Percentiles rank a stretch among this genome's conserved stretches.
These are phyloP conservation scores for Paxillus involutus DNA, from an alignment of 768 basidiomycete species.

Conservation along the genomic window DNA sequence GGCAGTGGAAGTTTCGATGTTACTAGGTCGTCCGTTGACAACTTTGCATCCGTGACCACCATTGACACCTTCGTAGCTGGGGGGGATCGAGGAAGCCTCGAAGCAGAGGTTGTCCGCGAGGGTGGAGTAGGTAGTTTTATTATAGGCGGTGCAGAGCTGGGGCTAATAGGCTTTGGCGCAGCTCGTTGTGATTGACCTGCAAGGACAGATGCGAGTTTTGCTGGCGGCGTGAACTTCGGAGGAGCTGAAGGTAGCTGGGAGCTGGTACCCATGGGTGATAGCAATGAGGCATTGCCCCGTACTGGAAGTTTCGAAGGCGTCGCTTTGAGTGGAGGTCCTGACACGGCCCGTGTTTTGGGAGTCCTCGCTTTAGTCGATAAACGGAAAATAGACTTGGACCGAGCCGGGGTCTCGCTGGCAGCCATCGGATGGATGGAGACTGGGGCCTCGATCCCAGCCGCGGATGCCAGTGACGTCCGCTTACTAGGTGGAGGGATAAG, in stretches of 20 bases:
- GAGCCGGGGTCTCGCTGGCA: background rate
- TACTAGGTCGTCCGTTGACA: background rate
- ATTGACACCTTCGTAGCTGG: background rate
- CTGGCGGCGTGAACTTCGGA: slow-evolving; percentile 27
- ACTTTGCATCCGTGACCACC: slow-evolving; percentile 5
- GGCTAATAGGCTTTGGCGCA: background rate
- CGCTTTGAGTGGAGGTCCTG: background rate
- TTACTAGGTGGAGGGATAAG: slow-evolving; percentile 24
- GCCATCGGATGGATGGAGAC: slow-evolving; percentile 1
- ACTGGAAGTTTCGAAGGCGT: slow-evolving; percentile 17
- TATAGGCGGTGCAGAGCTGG: slow-evolving; percentile 1
- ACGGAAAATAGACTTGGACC: slow-evolving; percentile 32
- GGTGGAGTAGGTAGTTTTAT: slow-evolving; percentile 25
- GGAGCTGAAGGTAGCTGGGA: slow-evolving; percentile 24
- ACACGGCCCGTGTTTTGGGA: slow-evolving; percentile 12
- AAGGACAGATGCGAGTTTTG: slow-evolving; percentile 30
- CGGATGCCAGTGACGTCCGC: slow-evolving; percentile 28
- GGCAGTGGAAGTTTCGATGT: slow-evolving; percentile 27
- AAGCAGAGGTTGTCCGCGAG: slow-evolving; percentile 5
- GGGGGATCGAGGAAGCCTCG: slow-evolving; percentile 8
- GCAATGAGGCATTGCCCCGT: background rate
- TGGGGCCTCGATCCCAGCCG: slow-evolving; percentile 19
- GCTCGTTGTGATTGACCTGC: slow-evolving; percentile 21
- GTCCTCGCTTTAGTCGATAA: slow-evolving; percentile 26
- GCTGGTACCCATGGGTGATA: slow-evolving; percentile 3